Base-by-base conservation (phyloP, 192 early-diverging fungal species). In the Linnemannia elongata region DNA sequence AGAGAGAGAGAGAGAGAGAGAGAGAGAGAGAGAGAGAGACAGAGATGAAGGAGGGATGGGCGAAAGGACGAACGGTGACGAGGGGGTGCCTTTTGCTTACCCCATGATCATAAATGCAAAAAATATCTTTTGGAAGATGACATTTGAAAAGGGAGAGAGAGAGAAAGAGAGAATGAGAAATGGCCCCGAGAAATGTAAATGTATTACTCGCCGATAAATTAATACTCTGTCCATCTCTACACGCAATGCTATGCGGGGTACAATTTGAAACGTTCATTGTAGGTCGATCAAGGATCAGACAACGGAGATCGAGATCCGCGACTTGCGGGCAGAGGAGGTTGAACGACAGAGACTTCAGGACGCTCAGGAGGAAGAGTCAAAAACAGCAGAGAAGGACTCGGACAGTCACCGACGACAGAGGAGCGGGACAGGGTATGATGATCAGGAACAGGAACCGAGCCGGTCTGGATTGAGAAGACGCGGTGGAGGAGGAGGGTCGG, bases 391-490 rank as follows among this genome's bases (percentile, higher is more conserved):
- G 20, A 20, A 42, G 13, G 69, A 71, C 1, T 27, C 39, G 44
- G 41, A 27, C 39, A 49, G 12, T 24, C 27, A 73, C 22, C 42
- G 1, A 27, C 41, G 27, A 20, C 36, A 72, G n/a, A 27, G 45
- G 36, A 39, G 35, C 33, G 69, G 24, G 69, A 41, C 38, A 42
- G 69, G 39, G 24, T 24, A 22, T n/a, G 69, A 71, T 27, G 22
- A 24, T 71, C 24, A 10, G 41, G 69, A 71, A 1, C 69, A 71
- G 69, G 38, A 41, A 71, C 22, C 22, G 44, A 49, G 20, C 49
- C 41, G 44, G 27, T 41, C 72, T 30, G 72, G 72, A 49, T 30
- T 73, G 30, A 73, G 72, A 41, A 49, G 72, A 73, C 72, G 72
- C 13, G 72, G 71, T 27, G 70, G 71, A 17, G 42, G 42, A n/a